Evolutionary conservation across 768 basidiomycete genomes (phyloP), one percentile per base, ranked within the genome.

Genomic region (Phylloporus scabripes): DNA sequence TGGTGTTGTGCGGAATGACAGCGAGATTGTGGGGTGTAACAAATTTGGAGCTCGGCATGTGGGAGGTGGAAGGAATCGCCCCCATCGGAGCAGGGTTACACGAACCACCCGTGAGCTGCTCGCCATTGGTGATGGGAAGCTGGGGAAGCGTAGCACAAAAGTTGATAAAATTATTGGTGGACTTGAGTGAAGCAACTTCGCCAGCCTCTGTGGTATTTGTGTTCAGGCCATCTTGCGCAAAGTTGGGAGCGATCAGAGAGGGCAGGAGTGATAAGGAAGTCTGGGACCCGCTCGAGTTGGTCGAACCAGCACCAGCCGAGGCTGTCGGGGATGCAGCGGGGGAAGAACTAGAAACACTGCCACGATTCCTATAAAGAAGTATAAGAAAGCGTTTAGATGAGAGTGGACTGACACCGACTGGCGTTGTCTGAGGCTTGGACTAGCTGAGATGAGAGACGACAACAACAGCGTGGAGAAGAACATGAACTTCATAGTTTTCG

Each of bases 101-200:
- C 20, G 79, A 80, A 7, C 78, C 78, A 7, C 58, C 61, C 50
- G 58, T 64, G 60, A 78, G 60, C 58, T 80, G 82, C 55, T 72
- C 46, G n/a, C 83, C 82, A 56, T 82, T 77, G 38, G 85, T 85
- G 50, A 84, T 70, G 3, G 82, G 76, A 42, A 75, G 63, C 45
- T 72, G 57, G 4, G 73, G 60, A 4, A 72, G 58, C 14, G 74
- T 77, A 7, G 70, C 64, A 56, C 84, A 85, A 63, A 72, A 82
- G 69, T 84, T 83, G 68, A 85, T 84, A 63, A 83, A 88, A 72
- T 87, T 87, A 70, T 87, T 83, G 40, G 64, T 65, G n/a, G 82
- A 82, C 0, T 77, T 82, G 7, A 80, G 65, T 6, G 81, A 83
- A 12, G 80, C 69, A 20, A 74, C 73, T 64, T 82, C 74, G 24